Percentiles rank a stretch among this genome's conserved stretches.
These are phyloP conservation scores for Pelargonium australe DNA, from an alignment of 441 rosid species.

Conservation along the genomic window DNA sequence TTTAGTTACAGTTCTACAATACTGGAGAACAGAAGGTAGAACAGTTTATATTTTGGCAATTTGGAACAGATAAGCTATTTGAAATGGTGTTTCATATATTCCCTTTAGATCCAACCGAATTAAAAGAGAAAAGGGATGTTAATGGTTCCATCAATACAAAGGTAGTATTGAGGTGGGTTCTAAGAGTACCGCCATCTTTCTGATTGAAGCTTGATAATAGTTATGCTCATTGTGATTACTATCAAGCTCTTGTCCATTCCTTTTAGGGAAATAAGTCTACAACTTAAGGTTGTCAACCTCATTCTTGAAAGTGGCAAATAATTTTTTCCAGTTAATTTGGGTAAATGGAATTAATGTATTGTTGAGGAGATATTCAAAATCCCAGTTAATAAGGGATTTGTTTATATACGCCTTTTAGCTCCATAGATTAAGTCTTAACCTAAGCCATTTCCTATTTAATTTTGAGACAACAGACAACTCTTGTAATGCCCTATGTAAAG, in stretches of 20 bases:
- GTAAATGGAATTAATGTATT: not conserved
- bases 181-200: not conserved
- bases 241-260: not conserved
- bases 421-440: no score
- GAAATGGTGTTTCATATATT: not conserved
- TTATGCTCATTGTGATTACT: not conserved
- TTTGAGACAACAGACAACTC: no score
- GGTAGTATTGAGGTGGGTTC: not conserved
- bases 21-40: not conserved
- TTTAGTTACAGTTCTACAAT: no score
- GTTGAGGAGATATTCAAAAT: no score
- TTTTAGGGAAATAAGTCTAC: not conserved
- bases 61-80: not conserved
- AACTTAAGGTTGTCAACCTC: not conserved
- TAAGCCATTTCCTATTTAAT: no score
- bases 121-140: not conserved
- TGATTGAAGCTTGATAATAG: not conserved
- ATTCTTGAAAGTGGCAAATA: not conserved
- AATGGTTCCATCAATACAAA: constrained; percentile 1
- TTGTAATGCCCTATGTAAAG: no score
- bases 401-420: no score
- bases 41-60: not conserved
- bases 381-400: no score
- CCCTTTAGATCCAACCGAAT: not conserved
- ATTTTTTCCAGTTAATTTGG: not conserved